phyloP scores from a whole-genome alignment of 2,329 filamentous ascomycete genomes.

The Trichoderma harzianum region DNA sequence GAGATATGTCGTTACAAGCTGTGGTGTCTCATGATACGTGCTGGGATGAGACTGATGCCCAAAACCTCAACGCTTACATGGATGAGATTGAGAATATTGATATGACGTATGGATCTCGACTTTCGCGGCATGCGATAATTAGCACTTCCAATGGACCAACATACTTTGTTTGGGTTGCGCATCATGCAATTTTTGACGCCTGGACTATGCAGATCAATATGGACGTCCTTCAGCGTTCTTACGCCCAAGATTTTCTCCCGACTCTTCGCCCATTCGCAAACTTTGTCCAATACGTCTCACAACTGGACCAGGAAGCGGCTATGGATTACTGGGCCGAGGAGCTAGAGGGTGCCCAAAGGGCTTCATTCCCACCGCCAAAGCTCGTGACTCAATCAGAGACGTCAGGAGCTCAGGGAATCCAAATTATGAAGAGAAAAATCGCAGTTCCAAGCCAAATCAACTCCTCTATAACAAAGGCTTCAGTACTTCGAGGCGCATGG shows the following conservation, averaged over 20 bases:
- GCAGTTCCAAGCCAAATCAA: not conserved
- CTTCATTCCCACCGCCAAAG: slow-evolving; percentile 1
- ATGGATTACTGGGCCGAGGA: not conserved
- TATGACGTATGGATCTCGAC: slow-evolving; percentile 6
- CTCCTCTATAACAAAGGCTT: slow-evolving; percentile 20
- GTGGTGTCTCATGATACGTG: slow-evolving; percentile 15
- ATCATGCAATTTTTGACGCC: slow-evolving; percentile 26
- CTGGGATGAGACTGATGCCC: not conserved
- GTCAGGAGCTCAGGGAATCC: not conserved
- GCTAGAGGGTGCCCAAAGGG: not conserved
- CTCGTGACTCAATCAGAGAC: not conserved
- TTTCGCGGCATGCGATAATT: slow-evolving; percentile 11
- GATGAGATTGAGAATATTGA: not conserved
- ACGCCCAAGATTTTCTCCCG: not conserved
- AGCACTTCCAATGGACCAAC: not conserved
- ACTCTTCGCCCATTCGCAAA: slow-evolving; percentile 9
- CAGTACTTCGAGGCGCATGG: slow-evolving; percentile 26
- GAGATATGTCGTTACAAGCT: slow-evolving; percentile 14
- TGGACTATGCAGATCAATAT: slow-evolving; percentile 20
- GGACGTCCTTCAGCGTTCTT: not conserved
- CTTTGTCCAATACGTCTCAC: slow-evolving; percentile 18
- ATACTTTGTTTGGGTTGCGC: slow-evolving; percentile 23
- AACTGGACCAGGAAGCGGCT: not conserved
- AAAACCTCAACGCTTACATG: not conserved
- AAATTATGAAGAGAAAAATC: not conserved